Evolutionary conservation across 2,329 filamentous ascomycete species (phyloP).

Genomic region (Leptographium radiaticola): DNA sequence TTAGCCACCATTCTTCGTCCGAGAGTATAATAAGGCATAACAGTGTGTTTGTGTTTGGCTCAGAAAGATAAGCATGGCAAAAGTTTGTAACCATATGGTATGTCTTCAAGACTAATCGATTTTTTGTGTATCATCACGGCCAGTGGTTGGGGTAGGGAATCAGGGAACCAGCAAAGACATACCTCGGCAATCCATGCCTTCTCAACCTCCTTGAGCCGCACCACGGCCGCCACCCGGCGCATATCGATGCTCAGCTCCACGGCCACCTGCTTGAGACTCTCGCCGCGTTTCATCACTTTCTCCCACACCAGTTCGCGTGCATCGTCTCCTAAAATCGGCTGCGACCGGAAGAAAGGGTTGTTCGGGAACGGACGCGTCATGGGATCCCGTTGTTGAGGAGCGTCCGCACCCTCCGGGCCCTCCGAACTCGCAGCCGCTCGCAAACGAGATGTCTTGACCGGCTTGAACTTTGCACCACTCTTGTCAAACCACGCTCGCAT

Average conservation of each 20-base stretch:
- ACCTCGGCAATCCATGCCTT: constrained; percentile 66
- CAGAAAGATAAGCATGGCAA: constrained; percentile 45
- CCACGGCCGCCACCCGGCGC: constrained; percentile 71
- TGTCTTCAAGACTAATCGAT: constrained; percentile 99
- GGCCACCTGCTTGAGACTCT: constrained; percentile 64
- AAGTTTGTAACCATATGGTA: constrained; percentile 66
- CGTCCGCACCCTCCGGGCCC: not conserved
- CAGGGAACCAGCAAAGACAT: constrained; percentile 23
- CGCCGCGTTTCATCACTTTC: constrained; percentile 50
- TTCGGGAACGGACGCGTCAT: constrained; percentile 50
- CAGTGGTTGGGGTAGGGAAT: not conserved
- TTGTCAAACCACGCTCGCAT: constrained; percentile 4
- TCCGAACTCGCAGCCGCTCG: not conserved
- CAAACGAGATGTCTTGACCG: not conserved
- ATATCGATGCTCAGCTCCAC: constrained; percentile 68
- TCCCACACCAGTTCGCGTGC: constrained; percentile 62
- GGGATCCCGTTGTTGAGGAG: not conserved
- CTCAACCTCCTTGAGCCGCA: constrained; percentile 76
- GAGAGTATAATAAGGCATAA: constrained; percentile 3
- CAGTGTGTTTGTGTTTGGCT: constrained; percentile 26
- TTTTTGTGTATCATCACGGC: constrained; percentile 47
- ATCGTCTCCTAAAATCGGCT: constrained; percentile 60
- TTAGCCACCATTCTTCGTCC: not conserved
- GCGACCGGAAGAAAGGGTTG: constrained; percentile 58
- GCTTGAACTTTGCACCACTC: not conserved